Evolutionary conservation across 2,329 filamentous ascomycete genomes (phyloP), one percentile per base, ranked within the genome.

Genomic region (Fusarium xylarioides): DNA sequence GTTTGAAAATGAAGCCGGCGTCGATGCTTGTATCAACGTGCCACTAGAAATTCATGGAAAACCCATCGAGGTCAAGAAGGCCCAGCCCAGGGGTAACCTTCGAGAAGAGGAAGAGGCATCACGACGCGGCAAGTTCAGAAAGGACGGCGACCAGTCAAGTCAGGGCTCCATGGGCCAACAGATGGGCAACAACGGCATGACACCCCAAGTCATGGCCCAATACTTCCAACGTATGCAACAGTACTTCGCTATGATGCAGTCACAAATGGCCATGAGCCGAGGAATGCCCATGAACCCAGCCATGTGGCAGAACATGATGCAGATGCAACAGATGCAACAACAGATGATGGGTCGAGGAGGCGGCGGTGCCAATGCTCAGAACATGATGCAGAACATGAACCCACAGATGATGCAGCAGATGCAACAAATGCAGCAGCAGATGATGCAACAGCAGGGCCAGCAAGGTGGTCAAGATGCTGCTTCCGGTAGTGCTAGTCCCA

Each of bases 161-260:
- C 81, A 83, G 65, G 74, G 79, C 21, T 81, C 79, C 40, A 83
- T 83, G 82, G 80, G 79, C 28, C 82, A 83, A 68, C 83, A 85
- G 68, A 83, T 84, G 82, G 84, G 80, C 53, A 82, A 84, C 79
- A 81, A 86, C 57, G 92, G 92, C 71, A 97, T 98, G 93, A 97
- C 93, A 26, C 95, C 95, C 2, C 95, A 97, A 79, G 92, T 97
- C 86, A 98, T 98, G 95, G 96, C 96, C 5, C 95, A 98, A 81
- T 98, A 98, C 84, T 97, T 96, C 91, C 94, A 97, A 82, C 91
- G 95, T 53, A 98, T 99, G 95, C 96, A 99, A 83, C 94, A 97
- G 81, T 97, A 97, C 83, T 97, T 98, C 82, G 88, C 92, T 64
- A 91, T 97, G 89, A 96, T 97, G 94, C 95, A 97, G 83, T 93